A percentile compares a stretch with the other conserved stretches of the same genome.
Conservation (phyloP, 129 eudicot genomes). For the Apium graveolens region DNA sequence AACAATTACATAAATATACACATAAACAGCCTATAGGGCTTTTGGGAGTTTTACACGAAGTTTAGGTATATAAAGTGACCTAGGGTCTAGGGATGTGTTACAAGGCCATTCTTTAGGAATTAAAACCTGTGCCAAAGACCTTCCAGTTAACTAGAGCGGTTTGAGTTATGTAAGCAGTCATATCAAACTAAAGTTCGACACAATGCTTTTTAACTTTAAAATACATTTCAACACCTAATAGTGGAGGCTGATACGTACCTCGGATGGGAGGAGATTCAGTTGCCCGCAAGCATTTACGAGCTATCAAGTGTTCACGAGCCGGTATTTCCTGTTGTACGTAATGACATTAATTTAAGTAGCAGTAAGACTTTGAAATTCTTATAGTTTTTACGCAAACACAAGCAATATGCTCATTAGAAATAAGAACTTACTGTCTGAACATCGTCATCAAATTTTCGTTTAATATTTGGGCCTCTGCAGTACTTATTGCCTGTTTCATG, state of each 20-base stretch:
- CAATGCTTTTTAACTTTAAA: not conserved
- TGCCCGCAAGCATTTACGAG: slow-evolving; percentile 23
- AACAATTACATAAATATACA: not conserved
- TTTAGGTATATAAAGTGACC: not conserved
- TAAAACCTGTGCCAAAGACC: not conserved
- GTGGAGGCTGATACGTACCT: slow-evolving; percentile 18
- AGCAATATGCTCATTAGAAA: not conserved
- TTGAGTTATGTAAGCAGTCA: not conserved
- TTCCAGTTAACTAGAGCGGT: not conserved
- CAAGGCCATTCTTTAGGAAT: not conserved
- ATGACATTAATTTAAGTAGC: not conserved
- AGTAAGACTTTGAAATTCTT: not conserved
- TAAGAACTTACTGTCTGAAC: slow-evolving; percentile 34
- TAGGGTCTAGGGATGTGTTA: not conserved
- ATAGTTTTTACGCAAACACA: not conserved
- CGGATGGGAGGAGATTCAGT: slow-evolving; percentile 22
- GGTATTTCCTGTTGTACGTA: slow-evolving; percentile 35
- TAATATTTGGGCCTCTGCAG: slow-evolving; percentile 24
- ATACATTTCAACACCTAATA: not conserved
- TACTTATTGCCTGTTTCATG: slow-evolving; percentile 10
- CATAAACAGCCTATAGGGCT: not conserved
- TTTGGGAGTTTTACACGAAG: not conserved
- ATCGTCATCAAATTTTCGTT: slow-evolving; percentile 45
- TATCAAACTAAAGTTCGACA: not conserved
- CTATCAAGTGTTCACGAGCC: slow-evolving; percentile 24